These are phyloP conservation scores for Serendipita vermifera DNA, from an alignment of 768 basidiomycete species.

Conservation along the genomic window DNA sequence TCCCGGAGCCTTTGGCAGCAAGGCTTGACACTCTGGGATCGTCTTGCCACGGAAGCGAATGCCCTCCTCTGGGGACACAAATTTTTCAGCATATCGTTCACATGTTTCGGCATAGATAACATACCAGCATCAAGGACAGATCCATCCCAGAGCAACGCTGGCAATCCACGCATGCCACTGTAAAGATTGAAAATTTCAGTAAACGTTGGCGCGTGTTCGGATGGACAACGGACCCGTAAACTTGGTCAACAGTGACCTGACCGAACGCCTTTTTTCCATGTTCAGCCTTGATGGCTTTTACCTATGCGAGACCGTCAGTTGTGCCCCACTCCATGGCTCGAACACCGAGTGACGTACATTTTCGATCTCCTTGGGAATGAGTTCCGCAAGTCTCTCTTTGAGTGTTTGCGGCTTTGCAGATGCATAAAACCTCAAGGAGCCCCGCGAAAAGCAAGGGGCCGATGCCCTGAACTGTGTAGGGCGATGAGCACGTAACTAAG, in stretches of 20 bases:
- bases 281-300: constrained; percentile 67
- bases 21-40: constrained; percentile 76
- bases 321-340: constrained; percentile 10
- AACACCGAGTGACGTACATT: constrained; percentile 32
- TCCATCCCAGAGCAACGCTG: constrained; percentile 96
- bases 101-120: constrained; percentile 18
- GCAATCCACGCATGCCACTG: constrained; percentile 79
- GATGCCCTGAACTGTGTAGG: background rate
- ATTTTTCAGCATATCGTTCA: background rate
- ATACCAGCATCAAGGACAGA: constrained; percentile 88
- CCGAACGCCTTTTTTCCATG: constrained; percentile 93
- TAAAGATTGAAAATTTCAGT: constrained; percentile 12
- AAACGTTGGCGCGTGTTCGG: constrained; percentile 1
- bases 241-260: constrained; percentile 78
- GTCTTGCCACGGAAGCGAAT: constrained; percentile 97
- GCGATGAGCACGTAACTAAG: background rate
- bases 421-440: background rate
- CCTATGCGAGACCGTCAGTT: constrained; percentile 31
- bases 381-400: constrained; percentile 85
- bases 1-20: constrained; percentile 78
- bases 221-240: constrained; percentile 53
- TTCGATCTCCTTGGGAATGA: constrained; percentile 80
- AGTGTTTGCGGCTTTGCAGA: constrained; percentile 55
- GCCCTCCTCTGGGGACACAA: constrained; percentile 59
- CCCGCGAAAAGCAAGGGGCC: background rate